phyloP scores from a whole-genome alignment of 2,329 filamentous ascomycete species.

The Geosmithia flava region DNA sequence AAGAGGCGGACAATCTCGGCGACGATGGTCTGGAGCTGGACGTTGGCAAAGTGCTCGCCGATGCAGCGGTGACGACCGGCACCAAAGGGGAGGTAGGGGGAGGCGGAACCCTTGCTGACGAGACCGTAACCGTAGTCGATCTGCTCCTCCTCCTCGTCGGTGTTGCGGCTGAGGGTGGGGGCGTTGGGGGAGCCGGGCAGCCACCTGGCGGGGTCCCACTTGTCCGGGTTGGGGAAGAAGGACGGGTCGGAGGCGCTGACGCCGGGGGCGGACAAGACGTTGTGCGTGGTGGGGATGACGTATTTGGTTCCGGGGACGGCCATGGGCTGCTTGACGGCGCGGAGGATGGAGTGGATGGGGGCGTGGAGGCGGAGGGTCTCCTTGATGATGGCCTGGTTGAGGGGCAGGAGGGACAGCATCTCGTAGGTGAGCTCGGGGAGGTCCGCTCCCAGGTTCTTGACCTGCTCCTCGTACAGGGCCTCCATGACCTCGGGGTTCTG shows the following conservation, averaged over 20 bases:
- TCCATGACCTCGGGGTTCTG: conserved; percentile 66
- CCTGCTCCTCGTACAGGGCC: conserved; percentile 74
- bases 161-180: conserved; percentile 29
- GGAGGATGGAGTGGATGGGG: conserved; percentile 91
- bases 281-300: conserved; percentile 68
- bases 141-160: conserved; percentile 46
- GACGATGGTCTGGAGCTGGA: conserved; percentile 79
- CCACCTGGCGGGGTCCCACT: conserved; percentile 92
- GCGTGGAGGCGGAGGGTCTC: conserved; percentile 86
- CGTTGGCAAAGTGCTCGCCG: conserved; percentile 90
- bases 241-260: conserved; percentile 59
- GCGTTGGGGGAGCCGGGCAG: conserved; percentile 49
- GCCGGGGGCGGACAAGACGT: conserved; percentile 74
- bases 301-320: conserved; percentile 71
- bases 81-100: conserved; percentile 88
- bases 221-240: conserved; percentile 70
- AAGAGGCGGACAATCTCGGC: conserved; percentile 66
- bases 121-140: conserved; percentile 91
- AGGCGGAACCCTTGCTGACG: conserved; percentile 80
- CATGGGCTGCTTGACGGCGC: conserved; percentile 82
- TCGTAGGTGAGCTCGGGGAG: conserved; percentile 68
- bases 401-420: conserved; percentile 62
- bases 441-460: conserved; percentile 57
- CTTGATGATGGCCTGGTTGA: conserved; percentile 78
- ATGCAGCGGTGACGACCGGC: conserved; percentile 90